Percentiles rank a stretch among this genome's conserved stretches.
Conservation (phyloP, 164 flowering plant genomes). For the Aristolochia contorta region DNA sequence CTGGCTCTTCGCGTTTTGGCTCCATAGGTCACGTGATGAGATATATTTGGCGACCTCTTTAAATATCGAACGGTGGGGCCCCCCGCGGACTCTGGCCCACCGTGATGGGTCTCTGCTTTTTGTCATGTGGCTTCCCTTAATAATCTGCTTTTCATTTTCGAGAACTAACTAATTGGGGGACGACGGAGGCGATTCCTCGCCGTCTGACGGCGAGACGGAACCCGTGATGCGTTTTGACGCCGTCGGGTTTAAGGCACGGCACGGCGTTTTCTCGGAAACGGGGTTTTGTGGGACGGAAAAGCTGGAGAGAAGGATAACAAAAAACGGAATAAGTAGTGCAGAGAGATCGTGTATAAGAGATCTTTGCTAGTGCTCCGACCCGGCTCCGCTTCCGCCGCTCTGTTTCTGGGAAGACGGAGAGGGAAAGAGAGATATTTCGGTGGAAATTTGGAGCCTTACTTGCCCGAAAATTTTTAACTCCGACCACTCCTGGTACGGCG, state of each 20-base stretch:
- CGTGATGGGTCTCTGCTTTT: neutral
- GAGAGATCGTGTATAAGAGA: neutral
- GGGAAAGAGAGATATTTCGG: neutral
- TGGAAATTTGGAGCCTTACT: neutral
- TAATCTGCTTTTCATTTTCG: neutral
- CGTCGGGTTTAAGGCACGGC: neutral
- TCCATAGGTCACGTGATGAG: neutral
- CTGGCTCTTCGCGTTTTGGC: neutral
- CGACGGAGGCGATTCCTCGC: conserved; percentile 1
- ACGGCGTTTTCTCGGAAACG: neutral
- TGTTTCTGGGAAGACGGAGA: neutral
- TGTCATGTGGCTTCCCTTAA: too few relatives aligned
- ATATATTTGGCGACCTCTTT: neutral
- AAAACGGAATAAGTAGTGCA: neutral
- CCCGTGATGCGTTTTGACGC: neutral
- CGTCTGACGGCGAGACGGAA: conserved; percentile 1
- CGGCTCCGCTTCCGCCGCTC: conserved; percentile 1
- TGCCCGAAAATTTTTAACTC: neutral
- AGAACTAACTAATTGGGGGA: neutral
- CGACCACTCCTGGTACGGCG: neutral
- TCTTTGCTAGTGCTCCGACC: conserved; percentile 4
- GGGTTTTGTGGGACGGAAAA: neutral
- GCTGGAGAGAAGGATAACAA: neutral
- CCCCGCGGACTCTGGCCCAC: neutral
- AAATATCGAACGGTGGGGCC: too few relatives aligned